Conservation (phyloP, 2,329 filamentous ascomycete genomes). For the Alternaria brassicicola region DNA sequence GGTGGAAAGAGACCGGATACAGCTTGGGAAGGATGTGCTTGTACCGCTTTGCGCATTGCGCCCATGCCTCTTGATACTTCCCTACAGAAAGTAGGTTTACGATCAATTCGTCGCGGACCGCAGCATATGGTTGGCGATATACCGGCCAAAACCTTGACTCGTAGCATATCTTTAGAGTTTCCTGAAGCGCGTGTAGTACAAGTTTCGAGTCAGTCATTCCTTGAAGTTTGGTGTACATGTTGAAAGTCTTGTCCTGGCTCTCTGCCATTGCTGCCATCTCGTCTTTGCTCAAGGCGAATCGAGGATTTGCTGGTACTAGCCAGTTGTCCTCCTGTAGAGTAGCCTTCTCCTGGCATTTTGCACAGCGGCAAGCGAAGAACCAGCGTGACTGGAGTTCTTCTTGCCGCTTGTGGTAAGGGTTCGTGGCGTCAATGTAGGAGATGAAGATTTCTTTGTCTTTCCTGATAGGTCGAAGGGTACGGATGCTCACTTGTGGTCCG, state of each 20-base stretch:
- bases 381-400: constrained; percentile 61
- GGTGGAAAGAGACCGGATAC: constrained; percentile 58
- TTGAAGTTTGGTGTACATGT: constrained; percentile 33
- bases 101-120: constrained; percentile 61
- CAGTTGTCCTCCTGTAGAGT: constrained; percentile 52
- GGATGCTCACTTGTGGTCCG: constrained; percentile 56
- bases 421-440: constrained; percentile 65
- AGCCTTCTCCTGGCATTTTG: constrained; percentile 54
- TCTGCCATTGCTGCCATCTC: constrained; percentile 26
- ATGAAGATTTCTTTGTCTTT: constrained; percentile 65
- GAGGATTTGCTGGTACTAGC: constrained; percentile 34
- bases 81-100: constrained; percentile 53
- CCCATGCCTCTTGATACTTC: constrained; percentile 56
- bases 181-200: constrained; percentile 45
- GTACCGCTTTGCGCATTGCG: constrained; percentile 59
- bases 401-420: constrained; percentile 58
- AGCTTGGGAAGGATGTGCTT: constrained; percentile 59
- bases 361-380: constrained; percentile 64
- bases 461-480: constrained; percentile 59
- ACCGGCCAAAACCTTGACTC: constrained; percentile 54
- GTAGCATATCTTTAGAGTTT: constrained; percentile 51
- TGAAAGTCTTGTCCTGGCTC: constrained; percentile 35
- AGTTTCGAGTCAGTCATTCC: constrained; percentile 30
- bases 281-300: constrained; percentile 22
- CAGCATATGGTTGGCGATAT: constrained; percentile 61